Base-by-base conservation (phyloP, 306 rosid species). In the Corylus heterophylla region DNA sequence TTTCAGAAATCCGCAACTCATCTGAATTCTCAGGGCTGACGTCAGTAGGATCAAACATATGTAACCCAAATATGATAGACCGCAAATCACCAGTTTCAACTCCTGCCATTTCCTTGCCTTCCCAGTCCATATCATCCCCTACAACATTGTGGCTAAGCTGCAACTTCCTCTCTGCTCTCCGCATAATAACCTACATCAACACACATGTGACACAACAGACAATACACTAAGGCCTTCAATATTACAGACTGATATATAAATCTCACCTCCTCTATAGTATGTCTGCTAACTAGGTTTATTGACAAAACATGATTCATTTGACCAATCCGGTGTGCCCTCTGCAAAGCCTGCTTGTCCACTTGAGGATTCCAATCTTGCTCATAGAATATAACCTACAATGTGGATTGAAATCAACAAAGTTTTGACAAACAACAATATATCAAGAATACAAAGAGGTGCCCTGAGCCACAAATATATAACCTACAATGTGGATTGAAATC, bases 301-400 rank as follows among this genome's bases (percentile, higher is more conserved):
- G 94, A 83, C 83, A 94, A 79, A 49, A 94, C 95, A 68, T 87
- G 89, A 83, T 89, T 94, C 87, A 86, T 73, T 88, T 94, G 98
- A 70, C 97, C 98, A 77, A 94, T 94, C 78, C 97, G 86, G 86
- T 94, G 98, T 25, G 97, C 93, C 85, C 98, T 83, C 90, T 94
- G 97, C 84, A 92, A 80, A 75, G 97, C 98, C 82, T 94, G 98
- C 89, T 78, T 91, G 85, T 94, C 97, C 84, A 91, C 98, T 86
- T 92, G 98, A 45, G 98, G 98, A 79, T 92, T 94, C 98, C 98
- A 94, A 83, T 94, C 98, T 91, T 91, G 98, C 86, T 94, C 98
- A 2, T 92, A 92, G 83, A 94, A 94, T 87, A 94, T 88, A 78
- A 94, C 97, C 98, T 94, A 74, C 39, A 84, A 16, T 70, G 74